Evolutionary conservation across 108 stramenopile genomes (phyloP).

Genomic region (Skeletonema costatum): DNA sequence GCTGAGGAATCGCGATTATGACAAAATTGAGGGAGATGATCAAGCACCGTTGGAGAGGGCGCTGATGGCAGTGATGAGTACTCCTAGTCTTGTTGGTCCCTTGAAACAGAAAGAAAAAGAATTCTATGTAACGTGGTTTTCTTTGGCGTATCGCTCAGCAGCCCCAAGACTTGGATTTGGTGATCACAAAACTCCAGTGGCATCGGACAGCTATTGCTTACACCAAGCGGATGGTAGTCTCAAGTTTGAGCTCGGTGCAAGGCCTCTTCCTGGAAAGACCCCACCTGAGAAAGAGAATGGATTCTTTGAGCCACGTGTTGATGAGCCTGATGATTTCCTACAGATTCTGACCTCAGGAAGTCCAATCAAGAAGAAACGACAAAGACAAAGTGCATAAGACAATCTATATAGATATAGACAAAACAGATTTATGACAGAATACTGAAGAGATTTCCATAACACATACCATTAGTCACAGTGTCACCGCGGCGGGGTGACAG

Average conservation of each 20-base stretch:
- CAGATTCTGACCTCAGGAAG: background rate
- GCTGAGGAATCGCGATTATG: slow-evolving; percentile 80
- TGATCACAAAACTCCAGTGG: slow-evolving; percentile 73
- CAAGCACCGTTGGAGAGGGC: slow-evolving; percentile 63
- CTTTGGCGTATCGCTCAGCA: slow-evolving; percentile 81
- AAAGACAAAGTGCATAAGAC: background rate
- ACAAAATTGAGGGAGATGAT: slow-evolving; percentile 70
- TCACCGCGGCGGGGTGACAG: too few species aligned
- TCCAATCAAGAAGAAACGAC: slow-evolving; percentile 1
- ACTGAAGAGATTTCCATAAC: too few species aligned
- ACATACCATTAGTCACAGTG: too few species aligned
- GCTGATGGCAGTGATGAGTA: slow-evolving; percentile 66
- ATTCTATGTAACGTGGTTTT: slow-evolving; percentile 75
- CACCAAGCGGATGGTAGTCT: slow-evolving; percentile 65
- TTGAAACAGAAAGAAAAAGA: slow-evolving; percentile 71
- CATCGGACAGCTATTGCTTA: slow-evolving; percentile 49
- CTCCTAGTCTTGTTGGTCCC: slow-evolving; percentile 82
- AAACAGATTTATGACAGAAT: too few species aligned
- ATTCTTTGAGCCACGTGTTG: slow-evolving; percentile 56
- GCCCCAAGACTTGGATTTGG: slow-evolving; percentile 72
- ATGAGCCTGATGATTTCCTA: slow-evolving; percentile 81
- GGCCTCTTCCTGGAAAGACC: slow-evolving; percentile 71
- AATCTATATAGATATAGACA: background rate
- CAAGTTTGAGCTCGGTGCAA: slow-evolving; percentile 68
- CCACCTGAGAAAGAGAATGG: slow-evolving; percentile 31